phyloP scores from a whole-genome alignment of 352 stramenopile species.

The Pythium volutum region DNA sequence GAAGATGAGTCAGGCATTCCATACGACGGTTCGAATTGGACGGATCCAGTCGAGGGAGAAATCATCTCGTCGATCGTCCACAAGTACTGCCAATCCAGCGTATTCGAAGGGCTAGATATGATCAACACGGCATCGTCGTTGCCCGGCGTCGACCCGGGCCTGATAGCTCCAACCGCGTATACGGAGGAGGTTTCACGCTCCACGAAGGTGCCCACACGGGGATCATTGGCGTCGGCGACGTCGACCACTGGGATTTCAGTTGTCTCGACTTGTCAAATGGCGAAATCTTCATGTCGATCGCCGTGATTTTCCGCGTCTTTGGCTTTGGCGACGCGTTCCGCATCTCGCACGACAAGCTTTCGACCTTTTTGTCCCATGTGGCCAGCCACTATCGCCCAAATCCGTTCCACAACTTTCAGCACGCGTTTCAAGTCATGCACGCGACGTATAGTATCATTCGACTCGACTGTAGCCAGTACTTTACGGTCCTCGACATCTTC shows the following conservation, averaged over 20 bases:
- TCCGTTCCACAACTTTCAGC: too few relatives aligned
- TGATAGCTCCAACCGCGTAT: not conserved
- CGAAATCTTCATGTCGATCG: conserved; percentile 23
- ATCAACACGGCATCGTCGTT: conserved; percentile 13
- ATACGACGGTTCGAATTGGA: not conserved
- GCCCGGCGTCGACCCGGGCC: not conserved
- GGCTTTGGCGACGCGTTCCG: conserved; percentile 36
- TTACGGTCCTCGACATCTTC: too few relatives aligned
- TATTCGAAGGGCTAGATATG: conserved; percentile 4
- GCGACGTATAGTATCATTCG: too few relatives aligned
- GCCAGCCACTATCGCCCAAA: conserved; percentile 34
- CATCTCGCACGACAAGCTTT: conserved; percentile 35
- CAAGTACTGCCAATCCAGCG: conserved; percentile 28
- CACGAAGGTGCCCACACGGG: conserved; percentile 10
- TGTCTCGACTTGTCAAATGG: conserved; percentile 5
- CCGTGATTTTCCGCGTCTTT: conserved; percentile 33
- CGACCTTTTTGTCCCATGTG: conserved; percentile 33
- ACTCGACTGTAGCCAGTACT: conserved; percentile 19
- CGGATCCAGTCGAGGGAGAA: conserved; percentile 8
- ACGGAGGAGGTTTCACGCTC: not conserved
- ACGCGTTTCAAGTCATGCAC: too few relatives aligned
- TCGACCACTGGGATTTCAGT: conserved; percentile 39
- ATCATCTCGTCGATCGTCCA: conserved; percentile 39
- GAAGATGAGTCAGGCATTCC: conserved; percentile 18
- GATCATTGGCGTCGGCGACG: conserved; percentile 41